Conservation (phyloP, 805 yeast species). For the Metschnikowia kofuensis region DNA sequence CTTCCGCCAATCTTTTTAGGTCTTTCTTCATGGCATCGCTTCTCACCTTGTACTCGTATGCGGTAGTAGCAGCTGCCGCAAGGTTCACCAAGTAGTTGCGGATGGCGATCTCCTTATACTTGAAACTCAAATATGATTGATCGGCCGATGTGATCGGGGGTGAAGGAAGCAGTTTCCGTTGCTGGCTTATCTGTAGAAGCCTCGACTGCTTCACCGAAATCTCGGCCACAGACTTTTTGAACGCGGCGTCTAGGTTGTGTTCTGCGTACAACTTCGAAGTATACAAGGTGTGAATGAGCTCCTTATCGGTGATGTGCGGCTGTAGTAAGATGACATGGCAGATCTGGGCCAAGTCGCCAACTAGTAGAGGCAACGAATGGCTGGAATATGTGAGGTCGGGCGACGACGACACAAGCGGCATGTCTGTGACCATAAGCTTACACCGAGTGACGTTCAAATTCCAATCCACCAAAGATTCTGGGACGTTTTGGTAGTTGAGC, state of each 20-base stretch:
- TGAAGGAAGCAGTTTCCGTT: slow-evolving; percentile 15
- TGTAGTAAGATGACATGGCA: slow-evolving; percentile 40
- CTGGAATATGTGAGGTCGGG: slow-evolving; percentile 35
- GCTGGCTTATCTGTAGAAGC: slow-evolving; percentile 36
- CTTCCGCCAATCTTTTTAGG: slow-evolving; percentile 18
- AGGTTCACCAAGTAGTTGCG: slow-evolving; percentile 50
- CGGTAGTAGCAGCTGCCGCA: slow-evolving; percentile 54
- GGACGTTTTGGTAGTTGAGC: slow-evolving; percentile 33
- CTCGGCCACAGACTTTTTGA: slow-evolving; percentile 47
- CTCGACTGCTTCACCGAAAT: slow-evolving; percentile 48
- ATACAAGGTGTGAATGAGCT: slow-evolving; percentile 38
- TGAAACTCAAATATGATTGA: slow-evolving; percentile 31
- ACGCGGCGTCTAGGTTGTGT: slow-evolving; percentile 43
- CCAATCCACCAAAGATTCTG: slow-evolving; percentile 49
- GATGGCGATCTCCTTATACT: slow-evolving; percentile 44
- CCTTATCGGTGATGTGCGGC: slow-evolving; percentile 42
- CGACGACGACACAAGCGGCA: slow-evolving; percentile 37
- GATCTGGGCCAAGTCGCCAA: slow-evolving; percentile 40
- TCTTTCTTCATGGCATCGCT: slow-evolving; percentile 32
- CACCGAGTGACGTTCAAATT: slow-evolving; percentile 50
- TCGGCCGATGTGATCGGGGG: slow-evolving; percentile 31
- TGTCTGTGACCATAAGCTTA: slow-evolving; percentile 38
- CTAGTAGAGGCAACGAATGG: slow-evolving; percentile 35
- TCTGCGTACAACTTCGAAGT: slow-evolving; percentile 47
- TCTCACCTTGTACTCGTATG: slow-evolving; percentile 46